Conservation (phyloP, 2,329 filamentous ascomycete species). For the Verticillium nubilum region DNA sequence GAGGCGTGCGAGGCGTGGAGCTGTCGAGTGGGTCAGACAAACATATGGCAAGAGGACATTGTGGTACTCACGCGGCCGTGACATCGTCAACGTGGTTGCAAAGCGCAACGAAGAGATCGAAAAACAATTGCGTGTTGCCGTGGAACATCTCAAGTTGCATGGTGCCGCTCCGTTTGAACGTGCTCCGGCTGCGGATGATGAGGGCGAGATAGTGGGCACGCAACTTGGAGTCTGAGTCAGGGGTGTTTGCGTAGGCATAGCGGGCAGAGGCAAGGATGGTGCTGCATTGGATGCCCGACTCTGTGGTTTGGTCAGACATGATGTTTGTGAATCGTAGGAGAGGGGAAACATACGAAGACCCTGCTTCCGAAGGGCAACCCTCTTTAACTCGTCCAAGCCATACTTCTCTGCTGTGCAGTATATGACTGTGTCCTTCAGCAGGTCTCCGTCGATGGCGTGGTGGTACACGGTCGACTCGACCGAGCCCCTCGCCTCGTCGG, state of each 20-base stretch:
- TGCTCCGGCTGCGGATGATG: slow-evolving; percentile 81
- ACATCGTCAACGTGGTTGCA: slow-evolving; percentile 82
- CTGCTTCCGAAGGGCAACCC: slow-evolving; percentile 80
- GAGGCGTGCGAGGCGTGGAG: slow-evolving; percentile 30
- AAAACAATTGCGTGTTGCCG: slow-evolving; percentile 78
- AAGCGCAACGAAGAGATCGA: slow-evolving; percentile 88
- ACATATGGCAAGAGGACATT: not conserved
- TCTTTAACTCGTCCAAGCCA: slow-evolving; percentile 77
- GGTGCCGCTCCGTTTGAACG: slow-evolving; percentile 88
- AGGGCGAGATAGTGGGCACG: slow-evolving; percentile 87
- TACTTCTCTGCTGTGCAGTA: slow-evolving; percentile 88
- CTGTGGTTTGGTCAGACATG: slow-evolving; percentile 22
- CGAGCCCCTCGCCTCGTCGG: slow-evolving; percentile 36
- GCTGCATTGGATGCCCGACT: slow-evolving; percentile 75
- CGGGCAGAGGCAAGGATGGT: slow-evolving; percentile 85
- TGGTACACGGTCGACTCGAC: slow-evolving; percentile 66
- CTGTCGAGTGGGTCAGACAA: slow-evolving; percentile 13
- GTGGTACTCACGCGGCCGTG: slow-evolving; percentile 44
- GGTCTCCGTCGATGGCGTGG: slow-evolving; percentile 55
- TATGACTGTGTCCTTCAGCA: slow-evolving; percentile 84
- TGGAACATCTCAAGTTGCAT: slow-evolving; percentile 95
- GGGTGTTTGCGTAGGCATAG: slow-evolving; percentile 84
- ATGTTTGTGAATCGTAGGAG: not conserved
- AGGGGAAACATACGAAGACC: slow-evolving; percentile 59
- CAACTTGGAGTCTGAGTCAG: slow-evolving; percentile 84